Percentiles rank a stretch among this genome's conserved stretches.
phyloP scores from a whole-genome alignment of 2,329 filamentous ascomycete genomes.

The Epichloe baconii region DNA sequence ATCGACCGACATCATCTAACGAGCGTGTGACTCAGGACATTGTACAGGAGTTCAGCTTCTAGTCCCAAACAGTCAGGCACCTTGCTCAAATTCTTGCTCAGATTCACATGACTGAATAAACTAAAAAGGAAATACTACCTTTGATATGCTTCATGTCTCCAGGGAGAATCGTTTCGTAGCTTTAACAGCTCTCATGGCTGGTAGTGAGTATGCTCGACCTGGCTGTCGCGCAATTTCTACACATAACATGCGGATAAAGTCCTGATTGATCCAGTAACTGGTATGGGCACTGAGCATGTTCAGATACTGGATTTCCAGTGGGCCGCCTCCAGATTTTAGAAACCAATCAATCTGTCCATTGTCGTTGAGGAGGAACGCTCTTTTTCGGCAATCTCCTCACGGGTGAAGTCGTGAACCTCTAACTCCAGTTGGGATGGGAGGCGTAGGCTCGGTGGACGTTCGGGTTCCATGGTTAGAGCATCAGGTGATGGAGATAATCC shows the following conservation, averaged over 20 bases:
- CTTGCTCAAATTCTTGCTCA: not conserved
- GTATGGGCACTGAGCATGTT: constrained; percentile 96
- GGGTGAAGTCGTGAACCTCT: constrained; percentile 87
- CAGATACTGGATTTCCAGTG: constrained; percentile 87
- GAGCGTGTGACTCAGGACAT: not conserved
- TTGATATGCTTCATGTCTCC: not conserved
- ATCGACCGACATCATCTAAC: not conserved
- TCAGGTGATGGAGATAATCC: constrained; percentile 26
- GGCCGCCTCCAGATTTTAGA: constrained; percentile 68
- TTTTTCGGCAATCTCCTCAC: constrained; percentile 84
- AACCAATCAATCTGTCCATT: constrained; percentile 94
- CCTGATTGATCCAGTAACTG: constrained; percentile 78
- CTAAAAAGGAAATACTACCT: too few relatives aligned
- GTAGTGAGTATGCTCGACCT: constrained; percentile 48
- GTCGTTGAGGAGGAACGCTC: constrained; percentile 80
- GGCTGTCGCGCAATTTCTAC: constrained; percentile 69
- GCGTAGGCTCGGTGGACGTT: constrained; percentile 29
- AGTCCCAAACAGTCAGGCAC: not conserved
- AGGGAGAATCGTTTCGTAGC: constrained; percentile 25
- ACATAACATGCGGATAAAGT: constrained; percentile 84
- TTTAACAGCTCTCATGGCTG: constrained; percentile 47
- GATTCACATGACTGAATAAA: not conserved
- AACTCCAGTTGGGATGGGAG: constrained; percentile 65
- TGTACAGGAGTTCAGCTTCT: not conserved
- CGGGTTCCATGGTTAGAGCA: constrained; percentile 16